Evolutionary conservation across 768 basidiomycete genomes (phyloP).

Genomic region (Boletus insuetus): DNA sequence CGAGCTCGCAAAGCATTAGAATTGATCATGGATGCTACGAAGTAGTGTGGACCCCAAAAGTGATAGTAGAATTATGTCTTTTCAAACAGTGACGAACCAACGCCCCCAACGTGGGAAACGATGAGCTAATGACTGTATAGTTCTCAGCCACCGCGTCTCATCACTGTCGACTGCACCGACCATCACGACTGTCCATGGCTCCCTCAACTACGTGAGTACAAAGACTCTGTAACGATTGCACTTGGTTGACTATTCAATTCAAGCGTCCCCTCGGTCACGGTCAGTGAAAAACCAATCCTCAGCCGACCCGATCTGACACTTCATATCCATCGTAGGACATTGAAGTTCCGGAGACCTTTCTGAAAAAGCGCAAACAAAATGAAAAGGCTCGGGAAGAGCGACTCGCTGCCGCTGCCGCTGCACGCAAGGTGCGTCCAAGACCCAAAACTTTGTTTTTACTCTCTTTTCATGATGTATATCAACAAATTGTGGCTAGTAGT

Average conservation of each 20-base stretch:
- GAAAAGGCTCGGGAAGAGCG: constrained; percentile 96
- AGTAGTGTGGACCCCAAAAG: too few species aligned
- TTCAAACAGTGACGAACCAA: too few species aligned
- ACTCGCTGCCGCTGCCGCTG: constrained; percentile 74
- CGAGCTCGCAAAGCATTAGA: too few species aligned
- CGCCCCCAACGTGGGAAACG: constrained; percentile 20
- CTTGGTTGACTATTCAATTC: neutral
- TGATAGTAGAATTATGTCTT: too few species aligned
- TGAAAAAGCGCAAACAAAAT: constrained; percentile 98
- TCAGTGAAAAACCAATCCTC: constrained; percentile 26
- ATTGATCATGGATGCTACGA: too few species aligned
- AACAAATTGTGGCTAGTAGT: constrained; percentile 70
- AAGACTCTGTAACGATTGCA: neutral
- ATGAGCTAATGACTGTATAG: constrained; percentile 37
- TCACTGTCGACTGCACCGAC: constrained; percentile 6
- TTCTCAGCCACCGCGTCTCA: constrained; percentile 36
- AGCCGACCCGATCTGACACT: constrained; percentile 12
- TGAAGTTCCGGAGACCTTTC: constrained; percentile 98
- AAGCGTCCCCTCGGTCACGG: constrained; percentile 49
- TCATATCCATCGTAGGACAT: constrained; percentile 54
- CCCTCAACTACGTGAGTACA: constrained; percentile 53
- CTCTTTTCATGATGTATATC: constrained; percentile 73
- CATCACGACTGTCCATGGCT: constrained; percentile 44
- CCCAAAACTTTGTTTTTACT: constrained; percentile 16
- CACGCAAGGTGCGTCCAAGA: constrained; percentile 74